Evolutionary conservation across 2,329 filamentous ascomycete genomes (phyloP).

Genomic region (Aspergillus persii): DNA sequence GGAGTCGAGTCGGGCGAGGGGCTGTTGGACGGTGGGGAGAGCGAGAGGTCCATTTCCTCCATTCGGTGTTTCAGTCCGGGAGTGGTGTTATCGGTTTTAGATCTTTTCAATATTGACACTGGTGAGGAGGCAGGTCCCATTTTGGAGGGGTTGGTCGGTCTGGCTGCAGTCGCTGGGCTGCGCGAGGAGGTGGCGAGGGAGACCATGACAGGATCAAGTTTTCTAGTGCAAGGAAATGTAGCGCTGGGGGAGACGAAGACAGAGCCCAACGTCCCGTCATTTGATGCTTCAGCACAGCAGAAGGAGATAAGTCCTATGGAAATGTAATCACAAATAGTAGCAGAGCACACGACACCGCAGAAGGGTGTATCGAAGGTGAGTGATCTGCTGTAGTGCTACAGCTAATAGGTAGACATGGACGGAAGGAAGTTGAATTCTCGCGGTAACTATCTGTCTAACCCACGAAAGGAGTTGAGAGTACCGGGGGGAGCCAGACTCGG

Average conservation of each 20-base stretch:
- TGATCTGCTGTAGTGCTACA: slow-evolving; percentile 18
- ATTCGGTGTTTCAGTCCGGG: slow-evolving; percentile 38
- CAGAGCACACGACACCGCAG: slow-evolving; percentile 20
- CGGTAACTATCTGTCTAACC: slow-evolving; percentile 18
- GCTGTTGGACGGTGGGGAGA: slow-evolving; percentile 29
- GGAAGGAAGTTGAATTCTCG: slow-evolving; percentile 2
- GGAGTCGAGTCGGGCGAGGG: slow-evolving; percentile 28
- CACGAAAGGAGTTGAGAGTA: slow-evolving; percentile 4
- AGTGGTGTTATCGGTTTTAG: slow-evolving; percentile 25
- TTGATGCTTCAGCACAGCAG: slow-evolving; percentile 6
- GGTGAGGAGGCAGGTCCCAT: slow-evolving; percentile 34
- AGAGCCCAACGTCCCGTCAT: slow-evolving; percentile 20
- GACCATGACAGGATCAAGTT: slow-evolving; percentile 30
- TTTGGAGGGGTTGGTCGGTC: slow-evolving; percentile 25
- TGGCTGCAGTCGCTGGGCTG: slow-evolving; percentile 26
- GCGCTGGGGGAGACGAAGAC: slow-evolving; percentile 6
- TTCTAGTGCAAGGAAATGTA: slow-evolving; percentile 6
- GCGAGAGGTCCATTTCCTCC: slow-evolving; percentile 34
- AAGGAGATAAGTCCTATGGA: background rate
- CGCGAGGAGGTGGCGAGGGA: slow-evolving; percentile 30
- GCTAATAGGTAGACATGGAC: slow-evolving; percentile 6
- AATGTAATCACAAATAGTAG: background rate
- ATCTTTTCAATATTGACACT: slow-evolving; percentile 37
- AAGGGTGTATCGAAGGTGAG: background rate
- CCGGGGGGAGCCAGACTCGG: slow-evolving; percentile 12